phyloP scores from a whole-genome alignment of 768 basidiomycete species.

The Phaeotremella fagi region DNA sequence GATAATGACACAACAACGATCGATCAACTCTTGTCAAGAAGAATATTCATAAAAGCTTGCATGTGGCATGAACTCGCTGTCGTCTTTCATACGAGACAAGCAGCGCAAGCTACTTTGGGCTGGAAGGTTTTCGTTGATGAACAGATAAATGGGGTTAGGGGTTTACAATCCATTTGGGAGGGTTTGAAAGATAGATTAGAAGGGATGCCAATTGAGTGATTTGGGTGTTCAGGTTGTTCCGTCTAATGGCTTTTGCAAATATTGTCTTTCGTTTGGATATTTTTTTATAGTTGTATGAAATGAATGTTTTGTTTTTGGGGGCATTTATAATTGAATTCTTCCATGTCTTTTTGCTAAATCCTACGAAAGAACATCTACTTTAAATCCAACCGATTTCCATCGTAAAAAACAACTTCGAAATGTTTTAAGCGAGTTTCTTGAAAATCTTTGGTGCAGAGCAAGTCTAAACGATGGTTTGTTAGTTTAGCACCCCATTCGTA shows the following conservation, averaged over 20 bases:
- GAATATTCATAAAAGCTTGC: slow-evolving; percentile 83
- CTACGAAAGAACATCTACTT: background rate
- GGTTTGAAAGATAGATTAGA: slow-evolving; percentile 66
- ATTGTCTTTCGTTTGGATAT: no score
- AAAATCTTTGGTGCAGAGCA: slow-evolving; percentile 76
- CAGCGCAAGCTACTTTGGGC: slow-evolving; percentile 67
- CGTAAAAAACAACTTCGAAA: no score
- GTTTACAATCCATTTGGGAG: slow-evolving; percentile 66
- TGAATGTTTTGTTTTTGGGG: no score
- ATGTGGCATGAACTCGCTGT: slow-evolving; percentile 96
- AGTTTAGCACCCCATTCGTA: background rate
- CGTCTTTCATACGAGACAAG: slow-evolving; percentile 84
- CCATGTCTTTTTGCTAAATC: no score
- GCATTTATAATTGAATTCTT: no score
- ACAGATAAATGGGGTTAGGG: slow-evolving; percentile 65
- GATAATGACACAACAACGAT: slow-evolving; percentile 85
- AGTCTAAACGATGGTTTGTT: slow-evolving; percentile 39
- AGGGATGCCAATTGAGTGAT: slow-evolving; percentile 75
- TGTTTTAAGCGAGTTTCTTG: slow-evolving; percentile 57
- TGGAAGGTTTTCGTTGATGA: slow-evolving; percentile 69
- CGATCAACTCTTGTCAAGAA: slow-evolving; percentile 64
- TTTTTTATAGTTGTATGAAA: no score
- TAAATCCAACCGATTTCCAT: background rate
- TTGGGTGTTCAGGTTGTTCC: no score
- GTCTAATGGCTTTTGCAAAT: no score